phyloP scores from a whole-genome alignment of 352 stramenopile species.

The Pythium utonaiense region DNA sequence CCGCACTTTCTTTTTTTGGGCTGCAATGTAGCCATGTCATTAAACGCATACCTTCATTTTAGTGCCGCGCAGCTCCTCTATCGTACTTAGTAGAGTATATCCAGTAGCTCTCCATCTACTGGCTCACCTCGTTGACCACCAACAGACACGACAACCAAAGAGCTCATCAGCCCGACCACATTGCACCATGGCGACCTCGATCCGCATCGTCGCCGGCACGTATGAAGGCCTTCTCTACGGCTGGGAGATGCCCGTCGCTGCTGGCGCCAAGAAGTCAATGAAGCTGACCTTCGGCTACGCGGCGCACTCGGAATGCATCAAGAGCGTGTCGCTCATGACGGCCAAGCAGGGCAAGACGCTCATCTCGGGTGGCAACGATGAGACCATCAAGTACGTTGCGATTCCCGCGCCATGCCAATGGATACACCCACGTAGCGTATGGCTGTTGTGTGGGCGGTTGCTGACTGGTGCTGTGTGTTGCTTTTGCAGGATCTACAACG shows the following conservation, averaged over 20 bases:
- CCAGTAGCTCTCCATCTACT: conserved; percentile 16
- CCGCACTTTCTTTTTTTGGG: conserved; percentile 1
- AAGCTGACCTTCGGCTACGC: conserved; percentile 85
- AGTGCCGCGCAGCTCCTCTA: background rate
- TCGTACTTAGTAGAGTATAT: conserved; percentile 20
- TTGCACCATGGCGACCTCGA: conserved; percentile 30
- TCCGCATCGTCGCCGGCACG: conserved; percentile 80
- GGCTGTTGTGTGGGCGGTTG: too few relatives aligned
- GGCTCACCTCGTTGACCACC: conserved; percentile 18
- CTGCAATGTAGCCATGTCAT: conserved; percentile 24
- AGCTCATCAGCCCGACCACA: background rate
- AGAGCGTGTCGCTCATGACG: conserved; percentile 77
- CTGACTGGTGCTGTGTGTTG: conserved; percentile 11
- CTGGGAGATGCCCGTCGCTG: conserved; percentile 54
- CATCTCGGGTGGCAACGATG: conserved; percentile 77
- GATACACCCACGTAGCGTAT: too few relatives aligned
- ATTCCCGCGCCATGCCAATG: background rate
- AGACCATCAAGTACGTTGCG: conserved; percentile 79
- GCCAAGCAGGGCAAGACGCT: conserved; percentile 80
- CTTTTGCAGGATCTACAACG: conserved; percentile 77
- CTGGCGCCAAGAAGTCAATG: conserved; percentile 49
- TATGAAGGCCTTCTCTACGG: conserved; percentile 87
- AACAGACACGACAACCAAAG: conserved; percentile 18
- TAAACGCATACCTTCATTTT: background rate
- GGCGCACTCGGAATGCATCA: conserved; percentile 83